phyloP scores from a whole-genome alignment of 2,329 filamentous ascomycete species.

The Fusarium subtropicale region DNA sequence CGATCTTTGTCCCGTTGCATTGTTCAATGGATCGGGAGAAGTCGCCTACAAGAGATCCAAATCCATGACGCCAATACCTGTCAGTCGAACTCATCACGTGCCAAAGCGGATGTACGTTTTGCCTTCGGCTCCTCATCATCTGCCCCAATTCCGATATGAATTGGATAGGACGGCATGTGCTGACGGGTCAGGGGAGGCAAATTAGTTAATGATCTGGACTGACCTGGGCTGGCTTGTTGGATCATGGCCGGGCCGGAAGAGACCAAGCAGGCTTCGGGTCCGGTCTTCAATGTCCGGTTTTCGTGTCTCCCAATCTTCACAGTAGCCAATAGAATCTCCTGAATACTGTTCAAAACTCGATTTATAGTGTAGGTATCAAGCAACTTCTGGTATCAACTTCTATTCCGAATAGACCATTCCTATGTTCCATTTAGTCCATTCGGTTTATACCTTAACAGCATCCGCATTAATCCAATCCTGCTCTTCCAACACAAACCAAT shows the following conservation, averaged over 20 bases:
- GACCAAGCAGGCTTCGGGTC: slow-evolving; percentile 8
- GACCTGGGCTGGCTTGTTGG: background rate
- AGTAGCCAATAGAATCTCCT: background rate
- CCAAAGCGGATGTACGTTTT: slow-evolving; percentile 39
- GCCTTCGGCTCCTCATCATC: slow-evolving; percentile 32
- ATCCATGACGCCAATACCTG: slow-evolving; percentile 41
- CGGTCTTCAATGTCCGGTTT: slow-evolving; percentile 40
- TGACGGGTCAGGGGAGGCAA: slow-evolving; percentile 15
- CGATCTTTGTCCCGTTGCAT: slow-evolving; percentile 9
- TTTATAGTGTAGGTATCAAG: background rate
- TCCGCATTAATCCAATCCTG: slow-evolving; percentile 13
- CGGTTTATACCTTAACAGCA: slow-evolving; percentile 9
- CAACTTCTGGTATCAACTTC: background rate
- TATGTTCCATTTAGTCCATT: slow-evolving; percentile 2
- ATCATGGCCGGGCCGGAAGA: slow-evolving; percentile 25
- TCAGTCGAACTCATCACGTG: slow-evolving; percentile 40
- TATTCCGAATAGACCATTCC: slow-evolving; percentile 7
- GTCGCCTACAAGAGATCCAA: slow-evolving; percentile 22
- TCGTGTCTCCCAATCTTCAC: background rate
- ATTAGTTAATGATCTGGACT: background rate
- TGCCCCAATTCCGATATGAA: slow-evolving; percentile 28
- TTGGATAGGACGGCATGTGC: slow-evolving; percentile 40
- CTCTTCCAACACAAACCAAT: slow-evolving; percentile 1
- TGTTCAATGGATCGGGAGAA: slow-evolving; percentile 32
- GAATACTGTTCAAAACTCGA: background rate